phyloP scores from a whole-genome alignment of 2,329 filamentous ascomycete species.

The Exophiala spinifera region DNA sequence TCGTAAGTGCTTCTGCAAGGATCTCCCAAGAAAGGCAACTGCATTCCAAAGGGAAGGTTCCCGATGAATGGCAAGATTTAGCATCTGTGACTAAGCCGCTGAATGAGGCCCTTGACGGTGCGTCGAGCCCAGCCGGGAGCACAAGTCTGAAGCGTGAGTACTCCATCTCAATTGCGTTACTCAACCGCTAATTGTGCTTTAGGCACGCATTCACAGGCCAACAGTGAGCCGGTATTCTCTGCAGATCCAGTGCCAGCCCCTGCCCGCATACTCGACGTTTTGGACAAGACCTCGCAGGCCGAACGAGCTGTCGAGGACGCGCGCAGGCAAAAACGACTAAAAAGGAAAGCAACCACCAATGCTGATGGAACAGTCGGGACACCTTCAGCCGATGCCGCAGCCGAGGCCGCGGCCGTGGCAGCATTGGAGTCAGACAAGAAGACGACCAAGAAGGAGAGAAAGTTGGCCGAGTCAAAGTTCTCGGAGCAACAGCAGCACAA shows the following conservation, averaged over 20 bases:
- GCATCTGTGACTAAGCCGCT: conserved; percentile 49
- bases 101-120: conserved; percentile 15
- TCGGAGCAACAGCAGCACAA: conserved; percentile 76
- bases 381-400: conserved; percentile 54
- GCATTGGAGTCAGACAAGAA: conserved; percentile 63
- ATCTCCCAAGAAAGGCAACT: conserved; percentile 69
- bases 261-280: conserved; percentile 31
- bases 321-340: conserved; percentile 64
- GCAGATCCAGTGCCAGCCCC: conserved; percentile 14
- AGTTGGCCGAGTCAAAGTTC: conserved; percentile 67
- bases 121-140: conserved; percentile 32
- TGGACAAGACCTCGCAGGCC: conserved; percentile 46
- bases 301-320: conserved; percentile 73
- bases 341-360: conserved; percentile 57
- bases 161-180: conserved; percentile 25
- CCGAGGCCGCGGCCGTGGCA: conserved; percentile 28
- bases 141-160: conserved; percentile 41
- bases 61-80: conserved; percentile 70
- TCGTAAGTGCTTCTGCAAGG: conserved; percentile 73
- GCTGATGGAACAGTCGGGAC: conserved; percentile 52
- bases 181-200: conserved; percentile 23
- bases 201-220: conserved; percentile 40
- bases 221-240: conserved; percentile 37
- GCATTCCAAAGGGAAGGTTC: conserved; percentile 75
- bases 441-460: conserved; percentile 85